Percentiles rank a stretch among this genome's conserved stretches.
Evolutionary conservation across 164 flowering plant species (phyloP).

Genomic region (Chimonanthus praecox): DNA sequence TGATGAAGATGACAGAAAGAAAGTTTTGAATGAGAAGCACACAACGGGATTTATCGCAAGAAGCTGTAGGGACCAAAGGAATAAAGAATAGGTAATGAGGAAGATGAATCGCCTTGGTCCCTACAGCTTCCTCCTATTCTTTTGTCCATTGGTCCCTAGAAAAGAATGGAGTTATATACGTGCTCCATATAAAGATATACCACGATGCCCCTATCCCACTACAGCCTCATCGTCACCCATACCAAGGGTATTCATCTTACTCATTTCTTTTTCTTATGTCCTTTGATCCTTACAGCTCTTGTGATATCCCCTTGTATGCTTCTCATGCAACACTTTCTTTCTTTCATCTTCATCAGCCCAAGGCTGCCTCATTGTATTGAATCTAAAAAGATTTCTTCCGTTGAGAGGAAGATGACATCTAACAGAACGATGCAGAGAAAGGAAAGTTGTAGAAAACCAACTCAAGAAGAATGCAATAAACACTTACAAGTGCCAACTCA

Average conservation of each 20-base stretch:
- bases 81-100: constrained; percentile 44
- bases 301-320: constrained; percentile 9
- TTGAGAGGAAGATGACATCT: constrained; percentile 41
- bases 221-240: too few relatives aligned
- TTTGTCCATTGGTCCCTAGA: neutral
- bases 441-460: neutral
- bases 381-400: constrained; percentile 79
- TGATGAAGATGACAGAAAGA: constrained; percentile 60
- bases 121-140: too few relatives aligned
- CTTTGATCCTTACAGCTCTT: constrained; percentile 29
- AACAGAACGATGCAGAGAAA: too few relatives aligned
- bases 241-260: constrained; percentile 15
- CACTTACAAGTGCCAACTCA: neutral
- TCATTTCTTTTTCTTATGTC: constrained; percentile 45
- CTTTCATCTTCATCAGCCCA: constrained; percentile 79
- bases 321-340: neutral
- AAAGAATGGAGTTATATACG: too few relatives aligned
- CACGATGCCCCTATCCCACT: too few relatives aligned
- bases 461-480: neutral
- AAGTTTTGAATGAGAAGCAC: constrained; percentile 64
- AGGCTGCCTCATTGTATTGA: constrained; percentile 70
- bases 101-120: constrained; percentile 10
- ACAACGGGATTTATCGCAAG: constrained; percentile 66
- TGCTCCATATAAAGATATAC: too few relatives aligned
- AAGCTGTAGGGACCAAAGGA: constrained; percentile 45